Conservation (phyloP, 2,329 filamentous ascomycete genomes). For the Botrytis fabae region DNA sequence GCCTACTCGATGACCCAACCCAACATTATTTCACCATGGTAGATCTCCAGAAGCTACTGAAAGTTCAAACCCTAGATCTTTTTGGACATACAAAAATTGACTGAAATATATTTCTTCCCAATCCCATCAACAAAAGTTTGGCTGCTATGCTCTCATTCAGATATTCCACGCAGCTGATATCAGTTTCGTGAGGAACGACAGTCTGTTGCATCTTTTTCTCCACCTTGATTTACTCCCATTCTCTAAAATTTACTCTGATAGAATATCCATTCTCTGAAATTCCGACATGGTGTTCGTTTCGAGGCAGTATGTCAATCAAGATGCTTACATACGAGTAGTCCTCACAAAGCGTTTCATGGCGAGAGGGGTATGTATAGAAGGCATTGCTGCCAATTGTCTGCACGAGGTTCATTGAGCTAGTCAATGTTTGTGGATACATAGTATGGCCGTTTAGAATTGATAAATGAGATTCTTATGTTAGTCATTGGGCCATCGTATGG, state of each 20-base stretch:
- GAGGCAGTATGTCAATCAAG: conserved; percentile 24
- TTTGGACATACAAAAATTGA: neutral
- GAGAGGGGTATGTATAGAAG: neutral
- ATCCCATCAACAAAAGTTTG: neutral
- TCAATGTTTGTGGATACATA: conserved; percentile 4
- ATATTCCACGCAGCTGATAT: neutral
- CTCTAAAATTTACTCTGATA: neutral
- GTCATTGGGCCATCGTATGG: neutral
- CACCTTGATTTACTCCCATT: neutral
- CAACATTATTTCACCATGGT: neutral
- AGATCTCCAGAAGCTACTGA: neutral
- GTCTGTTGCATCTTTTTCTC: neutral
- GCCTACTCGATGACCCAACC: neutral
- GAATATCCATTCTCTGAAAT: neutral
- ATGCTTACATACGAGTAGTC: conserved; percentile 28
- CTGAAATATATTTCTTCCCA: neutral
- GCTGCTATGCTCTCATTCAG: neutral
- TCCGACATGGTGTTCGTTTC: neutral
- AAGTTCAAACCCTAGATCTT: neutral
- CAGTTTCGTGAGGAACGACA: neutral
- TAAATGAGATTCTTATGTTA: neutral
- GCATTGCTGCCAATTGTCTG: conserved; percentile 24
- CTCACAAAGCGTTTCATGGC: conserved; percentile 23
- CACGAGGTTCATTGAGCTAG: conserved; percentile 26
- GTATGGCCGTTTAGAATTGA: neutral